Conservation (phyloP, 305 asterid genomes). For the Andrographis paniculata region DNA sequence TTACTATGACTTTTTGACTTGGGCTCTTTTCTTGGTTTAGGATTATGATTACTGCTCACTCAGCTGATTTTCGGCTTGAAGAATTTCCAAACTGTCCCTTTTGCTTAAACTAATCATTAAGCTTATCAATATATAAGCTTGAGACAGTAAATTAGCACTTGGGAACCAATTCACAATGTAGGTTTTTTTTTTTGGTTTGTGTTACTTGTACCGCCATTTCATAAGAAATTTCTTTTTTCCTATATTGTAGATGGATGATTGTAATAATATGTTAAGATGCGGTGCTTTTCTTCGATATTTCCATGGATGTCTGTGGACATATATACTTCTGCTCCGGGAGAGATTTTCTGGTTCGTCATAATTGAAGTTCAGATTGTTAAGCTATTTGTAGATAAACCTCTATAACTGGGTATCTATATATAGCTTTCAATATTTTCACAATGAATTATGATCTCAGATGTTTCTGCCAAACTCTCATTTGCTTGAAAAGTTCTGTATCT, state of each 20-base stretch:
- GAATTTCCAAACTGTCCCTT: background rate
- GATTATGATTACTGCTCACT: background rate
- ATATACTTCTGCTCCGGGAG: background rate
- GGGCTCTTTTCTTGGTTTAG: background rate
- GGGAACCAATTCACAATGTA: background rate
- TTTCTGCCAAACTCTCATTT: too few relatives aligned
- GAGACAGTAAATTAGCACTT: background rate
- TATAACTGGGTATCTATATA: background rate
- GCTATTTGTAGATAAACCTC: background rate
- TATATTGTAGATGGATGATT: background rate
- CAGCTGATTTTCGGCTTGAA: background rate
- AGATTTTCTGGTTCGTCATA: background rate
- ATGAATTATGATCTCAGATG: too few relatives aligned
- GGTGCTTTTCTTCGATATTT: background rate
- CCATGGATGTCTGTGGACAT: background rate
- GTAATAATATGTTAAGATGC: background rate
- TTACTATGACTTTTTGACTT: background rate
- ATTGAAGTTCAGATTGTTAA: background rate
- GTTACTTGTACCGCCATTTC: background rate
- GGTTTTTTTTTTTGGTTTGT: background rate
- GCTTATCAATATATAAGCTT: slow-evolving; percentile 9
- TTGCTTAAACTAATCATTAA: background rate
- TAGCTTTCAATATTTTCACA: too few relatives aligned
- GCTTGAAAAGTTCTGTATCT: too few relatives aligned
- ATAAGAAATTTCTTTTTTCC: background rate